These are phyloP conservation scores for Cadophora sp. DNA, from an alignment of 2,329 filamentous ascomycete species.

Conservation along the genomic window DNA sequence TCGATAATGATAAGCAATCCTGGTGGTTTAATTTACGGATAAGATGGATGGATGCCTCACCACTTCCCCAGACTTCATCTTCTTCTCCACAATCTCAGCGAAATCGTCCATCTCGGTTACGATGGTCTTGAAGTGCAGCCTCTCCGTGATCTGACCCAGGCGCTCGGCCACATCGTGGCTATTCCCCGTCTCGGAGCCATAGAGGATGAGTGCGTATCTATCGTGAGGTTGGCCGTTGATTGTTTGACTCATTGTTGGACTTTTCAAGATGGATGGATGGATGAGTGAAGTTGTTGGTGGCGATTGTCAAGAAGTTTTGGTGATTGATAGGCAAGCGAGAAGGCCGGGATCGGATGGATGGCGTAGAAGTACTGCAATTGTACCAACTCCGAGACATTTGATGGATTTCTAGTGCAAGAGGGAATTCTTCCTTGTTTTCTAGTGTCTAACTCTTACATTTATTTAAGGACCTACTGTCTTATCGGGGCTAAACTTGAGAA, in stretches of 20 bases:
- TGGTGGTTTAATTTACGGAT: conserved; percentile 14
- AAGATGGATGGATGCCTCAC: conserved; percentile 58
- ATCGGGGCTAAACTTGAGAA: too few species aligned
- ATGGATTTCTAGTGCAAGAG: too few species aligned
- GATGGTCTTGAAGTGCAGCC: conserved; percentile 78
- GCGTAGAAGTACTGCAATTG: too few species aligned
- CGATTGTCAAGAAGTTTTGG: conserved; percentile 13
- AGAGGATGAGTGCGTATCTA: conserved; percentile 74
- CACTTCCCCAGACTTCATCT: conserved; percentile 62
- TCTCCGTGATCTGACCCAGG: conserved; percentile 74
- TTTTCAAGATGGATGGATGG: background rate
- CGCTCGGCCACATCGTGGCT: conserved; percentile 91
- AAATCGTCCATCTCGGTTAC: conserved; percentile 75
- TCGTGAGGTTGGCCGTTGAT: conserved; percentile 40
- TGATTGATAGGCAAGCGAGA: conserved; percentile 8
- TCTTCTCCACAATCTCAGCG: conserved; percentile 16
- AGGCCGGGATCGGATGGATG: conserved; percentile 15
- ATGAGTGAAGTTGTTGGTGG: background rate
- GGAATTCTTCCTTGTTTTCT: too few species aligned
- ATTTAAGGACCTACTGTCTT: too few species aligned
- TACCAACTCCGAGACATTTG: too few species aligned
- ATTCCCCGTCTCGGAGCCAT: conserved; percentile 95
- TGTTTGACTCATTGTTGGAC: conserved; percentile 7
- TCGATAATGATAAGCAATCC: conserved; percentile 45
- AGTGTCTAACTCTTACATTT: too few species aligned